Evolutionary conservation across 2,329 filamentous ascomycete species (phyloP), one percentile per base, ranked within the genome.

Genomic region (Blastomyces parvus): DNA sequence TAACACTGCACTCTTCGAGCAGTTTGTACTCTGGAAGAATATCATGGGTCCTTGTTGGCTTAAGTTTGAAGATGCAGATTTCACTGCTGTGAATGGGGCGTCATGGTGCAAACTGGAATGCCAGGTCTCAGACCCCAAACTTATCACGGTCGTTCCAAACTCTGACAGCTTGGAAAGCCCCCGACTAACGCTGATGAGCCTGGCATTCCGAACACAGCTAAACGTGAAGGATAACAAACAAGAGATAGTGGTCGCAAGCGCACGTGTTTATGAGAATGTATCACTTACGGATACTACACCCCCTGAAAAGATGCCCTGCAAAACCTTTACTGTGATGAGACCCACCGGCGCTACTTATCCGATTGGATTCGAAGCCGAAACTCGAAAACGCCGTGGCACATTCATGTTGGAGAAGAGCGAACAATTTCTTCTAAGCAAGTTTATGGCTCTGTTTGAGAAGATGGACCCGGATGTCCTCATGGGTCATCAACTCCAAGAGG

Each of bases 31-130:
- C 5, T 97, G 92, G 89, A 97, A 97, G 79, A 96, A 96, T 72
- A 90, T 99, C 69, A 99, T 97, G 93, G 94, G 94, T 1, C 94
- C 94, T 38, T 97, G 94, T 74, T 99, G 94, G 94, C 83, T 99
- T 56, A 92, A 88, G 72, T 94, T 99, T 62, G 84, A 91, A 67
- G 88, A 89, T 68, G 89, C 89, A 38, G 87, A 97, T 74, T 97
- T 96, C 73, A 83, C 84, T 22, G 82, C 88, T 6, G 82, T 97
- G 68, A 93, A 91, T 75, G 97, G 97, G 70, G 89, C 91, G 13
- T 99, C 94, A 0, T 94, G 95, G 84, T 97, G 94, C 81, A 97
- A 97, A 76, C 85, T 99, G 13, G 94, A 99, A 76, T 86, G 96
- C 59, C 84, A 89, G 69, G 88, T 91, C 57, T 83, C 84, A 44